phyloP scores from a whole-genome alignment of 2,329 filamentous ascomycete genomes.

The Fusarium sp. region DNA sequence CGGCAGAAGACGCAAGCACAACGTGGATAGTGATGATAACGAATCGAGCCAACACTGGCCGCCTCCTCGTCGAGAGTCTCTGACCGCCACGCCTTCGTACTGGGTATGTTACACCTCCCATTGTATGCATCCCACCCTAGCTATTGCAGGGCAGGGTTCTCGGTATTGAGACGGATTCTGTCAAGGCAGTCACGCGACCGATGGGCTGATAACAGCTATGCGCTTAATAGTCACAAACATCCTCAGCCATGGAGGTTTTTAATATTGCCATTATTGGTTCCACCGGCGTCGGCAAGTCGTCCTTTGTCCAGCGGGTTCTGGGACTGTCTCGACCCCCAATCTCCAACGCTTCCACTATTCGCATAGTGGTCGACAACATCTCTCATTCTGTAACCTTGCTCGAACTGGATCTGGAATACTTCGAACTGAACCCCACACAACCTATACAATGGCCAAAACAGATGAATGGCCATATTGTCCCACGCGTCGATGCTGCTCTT shows the following conservation, averaged over 20 bases:
- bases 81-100: slow-evolving; percentile 54
- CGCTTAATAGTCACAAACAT: slow-evolving; percentile 47
- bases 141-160: slow-evolving; percentile 42
- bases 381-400: slow-evolving; percentile 70
- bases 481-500: slow-evolving; percentile 83
- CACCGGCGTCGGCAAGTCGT: slow-evolving; percentile 74
- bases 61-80: slow-evolving; percentile 61
- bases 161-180: slow-evolving; percentile 1
- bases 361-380: slow-evolving; percentile 67
- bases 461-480: slow-evolving; percentile 75
- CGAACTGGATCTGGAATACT: slow-evolving; percentile 73
- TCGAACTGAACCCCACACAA: slow-evolving; percentile 67
- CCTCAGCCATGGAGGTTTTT: slow-evolving; percentile 65
- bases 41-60: slow-evolving; percentile 53
- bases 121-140: slow-evolving; percentile 36
- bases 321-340: slow-evolving; percentile 64
- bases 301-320: slow-evolving; percentile 72
- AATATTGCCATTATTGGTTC: slow-evolving; percentile 75
- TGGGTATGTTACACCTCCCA: slow-evolving; percentile 52
- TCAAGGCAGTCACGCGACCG: slow-evolving; percentile 31
- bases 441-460: slow-evolving; percentile 75
- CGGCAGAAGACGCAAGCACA: slow-evolving; percentile 32
- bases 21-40: slow-evolving; percentile 44
- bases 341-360: slow-evolving; percentile 65
- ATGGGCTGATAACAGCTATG: slow-evolving; percentile 42